These are phyloP conservation scores for Phaeophleospora eucalypticola DNA, from an alignment of 2,329 filamentous ascomycete genomes.

Conservation along the genomic window DNA sequence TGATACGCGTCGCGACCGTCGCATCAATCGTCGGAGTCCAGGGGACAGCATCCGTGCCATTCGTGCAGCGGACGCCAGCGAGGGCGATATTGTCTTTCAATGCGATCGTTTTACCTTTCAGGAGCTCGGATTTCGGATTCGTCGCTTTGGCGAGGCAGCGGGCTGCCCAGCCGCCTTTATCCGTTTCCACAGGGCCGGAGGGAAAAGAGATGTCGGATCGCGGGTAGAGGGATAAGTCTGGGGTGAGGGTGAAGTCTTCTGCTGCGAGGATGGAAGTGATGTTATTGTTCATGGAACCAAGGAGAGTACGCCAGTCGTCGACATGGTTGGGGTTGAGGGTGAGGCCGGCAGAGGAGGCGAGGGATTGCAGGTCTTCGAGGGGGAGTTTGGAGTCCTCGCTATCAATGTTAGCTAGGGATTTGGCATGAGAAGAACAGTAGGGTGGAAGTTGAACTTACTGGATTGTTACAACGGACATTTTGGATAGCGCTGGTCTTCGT, in stretches of 20 bases:
- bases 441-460: too few relatives aligned
- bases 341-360: conserved; percentile 12
- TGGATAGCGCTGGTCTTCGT: too few relatives aligned
- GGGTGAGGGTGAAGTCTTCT: conserved; percentile 18
- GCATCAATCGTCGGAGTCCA: conserved; percentile 41
- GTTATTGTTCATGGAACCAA: conserved; percentile 14
- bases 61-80: conserved; percentile 40
- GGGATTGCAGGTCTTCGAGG: not conserved
- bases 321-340: conserved; percentile 12
- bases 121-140: conserved; percentile 8
- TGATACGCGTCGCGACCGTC: conserved; percentile 41
- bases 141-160: conserved; percentile 12
- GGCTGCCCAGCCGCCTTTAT: conserved; percentile 22
- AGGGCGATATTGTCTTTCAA: conserved; percentile 49
- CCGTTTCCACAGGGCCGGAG: conserved; percentile 5
- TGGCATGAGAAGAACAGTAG: too few relatives aligned
- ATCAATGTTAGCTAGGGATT: too few relatives aligned
- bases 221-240: conserved; percentile 17
- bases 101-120: conserved; percentile 31
- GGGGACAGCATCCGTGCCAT: conserved; percentile 41
- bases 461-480: too few relatives aligned
- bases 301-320: conserved; percentile 17
- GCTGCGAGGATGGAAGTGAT: conserved; percentile 9
- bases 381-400: too few relatives aligned
- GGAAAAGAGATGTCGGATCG: conserved; percentile 14